These are phyloP conservation scores for Asterella californica DNA, from an alignment of 225 moss, liverwort and hornwort genomes.

Conservation along the genomic window DNA sequence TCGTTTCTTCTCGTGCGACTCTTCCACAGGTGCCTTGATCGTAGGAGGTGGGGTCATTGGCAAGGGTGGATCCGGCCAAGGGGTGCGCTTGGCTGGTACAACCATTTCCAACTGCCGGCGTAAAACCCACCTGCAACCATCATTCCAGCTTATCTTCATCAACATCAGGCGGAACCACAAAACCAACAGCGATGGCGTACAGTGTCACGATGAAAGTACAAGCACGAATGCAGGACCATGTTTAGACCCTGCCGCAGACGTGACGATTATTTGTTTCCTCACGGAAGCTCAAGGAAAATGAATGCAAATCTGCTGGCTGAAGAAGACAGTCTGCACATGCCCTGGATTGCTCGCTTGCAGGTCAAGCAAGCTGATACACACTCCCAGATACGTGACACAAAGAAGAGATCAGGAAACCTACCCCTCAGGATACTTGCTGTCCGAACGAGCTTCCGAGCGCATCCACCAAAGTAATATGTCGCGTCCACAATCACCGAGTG, in stretches of 20 bases:
- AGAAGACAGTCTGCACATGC: background rate
- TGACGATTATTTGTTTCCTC: background rate
- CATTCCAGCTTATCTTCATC: background rate
- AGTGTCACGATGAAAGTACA: too few species aligned
- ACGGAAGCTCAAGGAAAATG: background rate
- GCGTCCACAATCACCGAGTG: constrained; percentile 47
- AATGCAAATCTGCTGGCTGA: background rate
- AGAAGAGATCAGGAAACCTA: constrained; percentile 24
- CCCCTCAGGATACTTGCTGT: constrained; percentile 57
- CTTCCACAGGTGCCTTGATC: constrained; percentile 11
- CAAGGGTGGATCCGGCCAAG: constrained; percentile 35
- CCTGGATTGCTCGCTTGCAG: background rate
- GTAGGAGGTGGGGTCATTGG: constrained; percentile 12
- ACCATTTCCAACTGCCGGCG: constrained; percentile 34
- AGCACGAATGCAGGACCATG: background rate
- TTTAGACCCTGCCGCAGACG: background rate
- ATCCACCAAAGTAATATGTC: constrained; percentile 75
- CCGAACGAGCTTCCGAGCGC: constrained; percentile 69
- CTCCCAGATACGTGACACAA: background rate
- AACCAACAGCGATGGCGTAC: too few species aligned
- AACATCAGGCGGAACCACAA: background rate
- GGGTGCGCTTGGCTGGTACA: constrained; percentile 40
- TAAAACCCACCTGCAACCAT: constrained; percentile 38
- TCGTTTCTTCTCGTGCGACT: constrained; percentile 28
- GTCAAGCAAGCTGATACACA: background rate